phyloP scores from a whole-genome alignment of 352 stramenopile species.

The Pythium pyrilobum region DNA sequence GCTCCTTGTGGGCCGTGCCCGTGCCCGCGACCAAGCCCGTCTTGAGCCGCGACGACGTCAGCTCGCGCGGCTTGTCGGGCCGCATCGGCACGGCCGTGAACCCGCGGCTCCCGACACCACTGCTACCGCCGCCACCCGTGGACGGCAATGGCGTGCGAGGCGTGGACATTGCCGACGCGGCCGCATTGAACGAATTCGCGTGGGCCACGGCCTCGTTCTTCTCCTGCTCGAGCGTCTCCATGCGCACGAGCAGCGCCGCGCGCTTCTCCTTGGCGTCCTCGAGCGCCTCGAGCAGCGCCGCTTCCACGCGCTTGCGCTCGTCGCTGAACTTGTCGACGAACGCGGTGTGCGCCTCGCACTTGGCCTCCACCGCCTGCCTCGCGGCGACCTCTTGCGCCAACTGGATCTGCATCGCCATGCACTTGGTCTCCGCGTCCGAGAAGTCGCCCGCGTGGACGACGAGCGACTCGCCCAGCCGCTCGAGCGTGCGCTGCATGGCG shows the following conservation, averaged over 20 bases:
- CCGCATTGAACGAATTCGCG: background rate
- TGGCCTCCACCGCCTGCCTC: conserved; percentile 28
- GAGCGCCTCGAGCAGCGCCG: conserved; percentile 28
- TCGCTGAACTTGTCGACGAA: conserved; percentile 38
- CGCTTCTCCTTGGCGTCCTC: conserved; percentile 33
- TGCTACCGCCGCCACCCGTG: background rate
- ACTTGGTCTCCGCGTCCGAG: conserved; percentile 23
- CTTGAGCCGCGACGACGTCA: conserved; percentile 12
- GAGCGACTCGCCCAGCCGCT: conserved; percentile 26
- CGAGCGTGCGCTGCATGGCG: conserved; percentile 18
- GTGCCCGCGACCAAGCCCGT: background rate
- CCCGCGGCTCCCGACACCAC: background rate
- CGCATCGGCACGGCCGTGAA: conserved; percentile 33
- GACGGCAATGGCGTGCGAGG: conserved; percentile 6
- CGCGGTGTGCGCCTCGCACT: conserved; percentile 36
- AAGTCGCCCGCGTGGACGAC: conserved; percentile 28
- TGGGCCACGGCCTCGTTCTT: conserved; percentile 11
- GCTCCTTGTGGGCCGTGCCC: conserved; percentile 61
- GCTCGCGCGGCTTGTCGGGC: conserved; percentile 43
- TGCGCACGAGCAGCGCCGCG: conserved; percentile 25
- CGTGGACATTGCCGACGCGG: background rate
- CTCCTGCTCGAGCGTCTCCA: conserved; percentile 41
- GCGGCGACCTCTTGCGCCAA: conserved; percentile 23
- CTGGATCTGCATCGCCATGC: conserved; percentile 45
- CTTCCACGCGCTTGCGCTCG: conserved; percentile 52